A percentile compares a stretch with the other conserved stretches of the same genome.
Conservation (phyloP, 2,329 filamentous ascomycete genomes). For the Lecanicillium sp. region DNA sequence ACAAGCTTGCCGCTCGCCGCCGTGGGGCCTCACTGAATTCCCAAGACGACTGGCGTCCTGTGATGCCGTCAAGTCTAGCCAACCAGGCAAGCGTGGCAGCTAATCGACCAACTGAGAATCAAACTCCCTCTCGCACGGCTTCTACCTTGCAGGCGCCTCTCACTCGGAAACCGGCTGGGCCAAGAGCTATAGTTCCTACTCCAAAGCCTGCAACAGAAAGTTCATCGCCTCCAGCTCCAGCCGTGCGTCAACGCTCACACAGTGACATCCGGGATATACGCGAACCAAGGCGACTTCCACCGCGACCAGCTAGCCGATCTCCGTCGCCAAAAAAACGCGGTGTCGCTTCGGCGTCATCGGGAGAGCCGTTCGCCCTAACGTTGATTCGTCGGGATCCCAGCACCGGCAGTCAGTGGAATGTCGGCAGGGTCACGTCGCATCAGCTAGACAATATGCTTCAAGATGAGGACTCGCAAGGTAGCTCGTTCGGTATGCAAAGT, state of each 20-base stretch:
- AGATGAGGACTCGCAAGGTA: constrained; percentile 4
- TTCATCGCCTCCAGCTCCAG: constrained; percentile 8
- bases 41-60: constrained; percentile 10
- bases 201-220: background rate
- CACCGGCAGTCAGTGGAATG: constrained; percentile 65
- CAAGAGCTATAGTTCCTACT: constrained; percentile 12
- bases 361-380: constrained; percentile 45
- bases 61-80: constrained; percentile 8
- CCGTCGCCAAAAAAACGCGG: constrained; percentile 28
- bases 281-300: background rate
- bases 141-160: constrained; percentile 7
- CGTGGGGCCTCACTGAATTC: constrained; percentile 15
- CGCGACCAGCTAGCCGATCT: constrained; percentile 17
- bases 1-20: constrained; percentile 13
- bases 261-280: background rate
- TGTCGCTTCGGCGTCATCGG: constrained; percentile 18
- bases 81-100: constrained; percentile 6
- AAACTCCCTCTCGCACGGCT: background rate
- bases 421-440: constrained; percentile 54
- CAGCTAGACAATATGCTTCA: constrained; percentile 29
- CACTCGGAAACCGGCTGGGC: constrained; percentile 20
- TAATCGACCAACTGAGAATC: constrained; percentile 5
- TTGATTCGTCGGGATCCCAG: constrained; percentile 67
- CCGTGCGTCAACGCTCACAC: background rate
- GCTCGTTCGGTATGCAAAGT: constrained; percentile 6